phyloP scores from a whole-genome alignment of 2,329 filamentous ascomycete genomes.

The Arthrobotrys pseudoclavata region DNA sequence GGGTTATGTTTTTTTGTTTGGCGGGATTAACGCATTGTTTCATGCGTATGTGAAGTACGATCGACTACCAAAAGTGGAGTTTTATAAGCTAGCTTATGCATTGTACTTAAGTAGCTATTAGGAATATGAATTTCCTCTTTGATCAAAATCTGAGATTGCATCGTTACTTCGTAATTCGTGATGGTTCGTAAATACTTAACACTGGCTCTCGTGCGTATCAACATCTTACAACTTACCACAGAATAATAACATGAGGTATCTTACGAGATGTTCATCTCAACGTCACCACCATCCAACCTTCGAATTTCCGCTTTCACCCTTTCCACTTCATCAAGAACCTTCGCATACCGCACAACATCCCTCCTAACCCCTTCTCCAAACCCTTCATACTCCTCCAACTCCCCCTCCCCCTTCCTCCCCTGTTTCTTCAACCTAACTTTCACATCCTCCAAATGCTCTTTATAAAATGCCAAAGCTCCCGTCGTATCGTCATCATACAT shows the following conservation, averaged over 20 bases:
- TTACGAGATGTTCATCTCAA: neutral
- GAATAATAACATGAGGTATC: neutral
- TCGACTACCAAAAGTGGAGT: conserved; percentile 23
- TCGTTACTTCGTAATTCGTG: neutral
- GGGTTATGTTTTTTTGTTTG: neutral
- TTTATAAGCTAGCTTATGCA: conserved; percentile 13
- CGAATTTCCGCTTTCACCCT: conserved; percentile 28
- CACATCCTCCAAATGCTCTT: conserved; percentile 62
- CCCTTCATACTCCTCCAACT: conserved; percentile 60
- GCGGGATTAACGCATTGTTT: neutral
- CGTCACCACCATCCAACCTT: conserved; percentile 32
- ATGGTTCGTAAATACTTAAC: neutral
- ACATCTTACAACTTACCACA: neutral
- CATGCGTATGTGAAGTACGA: conserved; percentile 14
- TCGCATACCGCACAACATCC: conserved; percentile 46
- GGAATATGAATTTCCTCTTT: conserved; percentile 21
- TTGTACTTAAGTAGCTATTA: conserved; percentile 8
- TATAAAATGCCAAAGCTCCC: conserved; percentile 62
- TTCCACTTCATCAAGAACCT: conserved; percentile 44
- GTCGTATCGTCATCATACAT: conserved; percentile 62
- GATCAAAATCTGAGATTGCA: neutral
- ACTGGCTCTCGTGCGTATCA: no score
- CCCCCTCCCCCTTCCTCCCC: conserved; percentile 61
- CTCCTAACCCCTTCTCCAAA: conserved; percentile 48
- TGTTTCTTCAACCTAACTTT: conserved; percentile 60